Percentiles rank a stretch among this genome's conserved stretches.
phyloP scores from a whole-genome alignment of 2,329 filamentous ascomycete genomes.

The Alternaria atra region DNA sequence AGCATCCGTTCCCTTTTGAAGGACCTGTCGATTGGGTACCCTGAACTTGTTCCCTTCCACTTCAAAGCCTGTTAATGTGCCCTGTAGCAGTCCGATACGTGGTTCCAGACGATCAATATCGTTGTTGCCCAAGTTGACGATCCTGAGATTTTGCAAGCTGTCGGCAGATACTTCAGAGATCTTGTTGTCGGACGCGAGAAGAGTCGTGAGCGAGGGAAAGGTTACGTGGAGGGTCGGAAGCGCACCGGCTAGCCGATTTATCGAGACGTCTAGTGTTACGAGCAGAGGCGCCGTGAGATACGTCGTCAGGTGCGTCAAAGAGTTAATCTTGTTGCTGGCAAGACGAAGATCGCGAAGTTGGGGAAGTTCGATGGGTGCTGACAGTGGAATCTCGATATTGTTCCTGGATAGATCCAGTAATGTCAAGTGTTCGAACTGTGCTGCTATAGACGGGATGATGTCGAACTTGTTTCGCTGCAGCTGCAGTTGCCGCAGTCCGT shows the following conservation, averaged over 20 bases:
- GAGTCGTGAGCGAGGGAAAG: slow-evolving; percentile 75
- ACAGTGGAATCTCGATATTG: slow-evolving; percentile 64
- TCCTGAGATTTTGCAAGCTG: slow-evolving; percentile 74
- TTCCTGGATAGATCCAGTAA: slow-evolving; percentile 80
- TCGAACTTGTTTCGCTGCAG: slow-evolving; percentile 81
- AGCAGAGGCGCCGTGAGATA: slow-evolving; percentile 78
- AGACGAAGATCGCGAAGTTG: slow-evolving; percentile 81
- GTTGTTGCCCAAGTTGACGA: slow-evolving; percentile 84
- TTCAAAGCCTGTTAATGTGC: slow-evolving; percentile 72
- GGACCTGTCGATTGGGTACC: slow-evolving; percentile 82
- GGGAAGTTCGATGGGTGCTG: slow-evolving; percentile 69
- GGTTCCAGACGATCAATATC: slow-evolving; percentile 84
- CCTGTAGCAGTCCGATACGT: slow-evolving; percentile 78
- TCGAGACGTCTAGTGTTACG: slow-evolving; percentile 79
- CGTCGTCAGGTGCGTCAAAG: slow-evolving; percentile 70
- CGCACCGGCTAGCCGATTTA: slow-evolving; percentile 76
- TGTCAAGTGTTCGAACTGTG: slow-evolving; percentile 74
- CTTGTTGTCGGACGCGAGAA: slow-evolving; percentile 82
- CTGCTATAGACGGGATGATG: slow-evolving; percentile 73
- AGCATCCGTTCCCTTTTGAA: slow-evolving; percentile 88
- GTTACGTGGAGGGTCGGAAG: slow-evolving; percentile 71
- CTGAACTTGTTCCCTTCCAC: slow-evolving; percentile 87
- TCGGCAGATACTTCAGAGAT: slow-evolving; percentile 77
- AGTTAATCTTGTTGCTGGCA: slow-evolving; percentile 73
- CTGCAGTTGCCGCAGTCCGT: slow-evolving; percentile 66